Percentiles rank a stretch among this genome's conserved stretches.
These are phyloP conservation scores for Trichoderma aggressivum DNA, from an alignment of 2,329 filamentous ascomycete genomes.

Conservation along the genomic window DNA sequence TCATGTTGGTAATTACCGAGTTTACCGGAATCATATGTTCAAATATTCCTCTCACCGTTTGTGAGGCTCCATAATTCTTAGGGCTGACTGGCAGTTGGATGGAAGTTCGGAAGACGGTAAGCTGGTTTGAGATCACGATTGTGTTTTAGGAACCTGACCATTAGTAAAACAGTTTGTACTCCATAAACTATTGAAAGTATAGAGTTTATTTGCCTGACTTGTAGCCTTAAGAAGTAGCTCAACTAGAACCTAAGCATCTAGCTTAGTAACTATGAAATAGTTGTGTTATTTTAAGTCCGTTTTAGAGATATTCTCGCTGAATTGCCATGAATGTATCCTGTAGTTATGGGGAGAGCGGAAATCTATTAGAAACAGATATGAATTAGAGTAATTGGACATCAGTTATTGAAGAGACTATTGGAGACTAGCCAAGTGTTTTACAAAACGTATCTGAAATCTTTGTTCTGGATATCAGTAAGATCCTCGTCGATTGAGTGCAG, in stretches of 20 bases:
- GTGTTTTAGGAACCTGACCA: background rate
- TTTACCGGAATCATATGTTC: background rate
- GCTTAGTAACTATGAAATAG: background rate
- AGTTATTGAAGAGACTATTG: background rate
- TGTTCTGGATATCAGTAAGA: background rate
- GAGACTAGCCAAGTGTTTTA: background rate
- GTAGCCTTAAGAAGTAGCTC: background rate
- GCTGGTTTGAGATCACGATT: background rate
- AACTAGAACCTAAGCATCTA: background rate
- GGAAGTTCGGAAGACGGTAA: background rate
- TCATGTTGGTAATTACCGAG: background rate
- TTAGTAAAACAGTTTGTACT: background rate
- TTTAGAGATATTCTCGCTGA: fast-evolving
- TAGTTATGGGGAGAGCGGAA: fast-evolving
- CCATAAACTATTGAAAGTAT: no score
- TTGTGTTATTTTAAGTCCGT: background rate
- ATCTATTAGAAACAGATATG: background rate
- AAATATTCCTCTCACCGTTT: background rate
- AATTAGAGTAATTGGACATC: background rate
- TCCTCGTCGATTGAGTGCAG: background rate
- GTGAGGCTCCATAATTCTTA: background rate
- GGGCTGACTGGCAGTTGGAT: background rate
- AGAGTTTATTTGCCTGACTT: background rate
- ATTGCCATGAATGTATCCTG: background rate
- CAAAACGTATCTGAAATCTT: background rate